Base-by-base conservation (phyloP, 495 filamentous ascomycete genomes). In the Penicillium riverlandense region DNA sequence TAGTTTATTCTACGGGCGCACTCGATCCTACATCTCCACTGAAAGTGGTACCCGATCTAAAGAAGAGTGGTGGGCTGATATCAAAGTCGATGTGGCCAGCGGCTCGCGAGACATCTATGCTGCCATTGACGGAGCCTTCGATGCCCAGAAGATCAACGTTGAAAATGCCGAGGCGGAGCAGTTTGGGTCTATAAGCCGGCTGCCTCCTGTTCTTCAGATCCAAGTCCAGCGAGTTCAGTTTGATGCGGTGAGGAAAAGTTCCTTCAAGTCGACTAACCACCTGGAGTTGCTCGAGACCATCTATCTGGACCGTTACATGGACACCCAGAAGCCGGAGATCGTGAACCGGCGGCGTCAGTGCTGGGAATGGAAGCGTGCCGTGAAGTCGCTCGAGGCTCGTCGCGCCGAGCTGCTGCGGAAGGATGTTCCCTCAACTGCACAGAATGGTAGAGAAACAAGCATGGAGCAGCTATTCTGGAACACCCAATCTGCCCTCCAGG, bases 301-400 rank as follows among this genome's bases (percentile, higher is more conserved):
- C 29, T 96, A 85, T 58, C 70, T 98, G 38, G 92, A 97, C 63
- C 79, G 90, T 11, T 98, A 91, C 61, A 83, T 94, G 72, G 85
- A 92, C 39, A 75, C 75, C 3, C 69, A 73, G 29, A 67, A 77
- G 27, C 72, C 76, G 0, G 60, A 71, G 4, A 61, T 92, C 2
- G 72, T 83, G 57, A 55, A 67, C 29, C 70, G 73, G n/a, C 80
- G 88, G 16, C 70, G 78, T 38, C 65, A 84, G 41, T 72, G 72
- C 35, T 96, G 91, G 92, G 69, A 74, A 41, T 80, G 85, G 71
- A 87, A 89, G 57, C 70, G 75, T 38, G 63, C 78, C 37, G 59
- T 95, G 14, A 73, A 67, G 37, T 57, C 61, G 10, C 62, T 88
- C 11, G 72, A 82, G 43, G 61, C 55, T 35, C 65, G 71, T 41